Evolutionary conservation across 441 rosid genomes (phyloP).

Genomic region (Euphorbia neoarborescens): DNA sequence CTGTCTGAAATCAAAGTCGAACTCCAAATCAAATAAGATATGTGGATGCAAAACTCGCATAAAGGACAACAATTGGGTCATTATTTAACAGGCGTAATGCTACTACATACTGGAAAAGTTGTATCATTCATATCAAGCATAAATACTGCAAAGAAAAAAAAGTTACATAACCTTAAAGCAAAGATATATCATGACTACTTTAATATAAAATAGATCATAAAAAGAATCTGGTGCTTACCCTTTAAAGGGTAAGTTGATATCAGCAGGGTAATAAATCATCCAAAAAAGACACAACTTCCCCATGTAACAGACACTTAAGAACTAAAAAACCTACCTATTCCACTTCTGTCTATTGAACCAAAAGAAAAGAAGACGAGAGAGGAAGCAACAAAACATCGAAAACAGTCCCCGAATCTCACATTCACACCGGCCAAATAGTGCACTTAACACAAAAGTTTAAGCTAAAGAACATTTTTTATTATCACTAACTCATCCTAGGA

Average conservation of each 20-base stretch:
- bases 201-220: not conserved
- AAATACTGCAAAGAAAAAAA: not conserved
- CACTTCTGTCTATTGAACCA: not conserved
- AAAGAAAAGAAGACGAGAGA: not conserved
- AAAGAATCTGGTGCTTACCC: not conserved
- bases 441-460: not conserved
- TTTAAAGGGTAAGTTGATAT: not conserved
- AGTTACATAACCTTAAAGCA: not conserved
- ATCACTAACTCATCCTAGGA: not conserved
- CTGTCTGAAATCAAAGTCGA: constrained; percentile 43
- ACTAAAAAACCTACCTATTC: not conserved
- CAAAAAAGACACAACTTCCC: not conserved
- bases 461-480: not conserved
- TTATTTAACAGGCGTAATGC: not conserved
- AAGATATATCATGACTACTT: not conserved
- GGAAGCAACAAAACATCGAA: not conserved
- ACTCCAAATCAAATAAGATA: constrained; percentile 14
- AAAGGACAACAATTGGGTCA: constrained; percentile 5
- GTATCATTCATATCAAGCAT: not conserved
- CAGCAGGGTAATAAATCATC: not conserved
- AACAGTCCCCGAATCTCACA: not conserved
- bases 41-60: not conserved
- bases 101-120: constrained; percentile 5
- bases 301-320: not conserved
- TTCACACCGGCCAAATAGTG: not conserved